phyloP scores from a whole-genome alignment of 179 eudicot genomes.

The Carnegiea gigantea region DNA sequence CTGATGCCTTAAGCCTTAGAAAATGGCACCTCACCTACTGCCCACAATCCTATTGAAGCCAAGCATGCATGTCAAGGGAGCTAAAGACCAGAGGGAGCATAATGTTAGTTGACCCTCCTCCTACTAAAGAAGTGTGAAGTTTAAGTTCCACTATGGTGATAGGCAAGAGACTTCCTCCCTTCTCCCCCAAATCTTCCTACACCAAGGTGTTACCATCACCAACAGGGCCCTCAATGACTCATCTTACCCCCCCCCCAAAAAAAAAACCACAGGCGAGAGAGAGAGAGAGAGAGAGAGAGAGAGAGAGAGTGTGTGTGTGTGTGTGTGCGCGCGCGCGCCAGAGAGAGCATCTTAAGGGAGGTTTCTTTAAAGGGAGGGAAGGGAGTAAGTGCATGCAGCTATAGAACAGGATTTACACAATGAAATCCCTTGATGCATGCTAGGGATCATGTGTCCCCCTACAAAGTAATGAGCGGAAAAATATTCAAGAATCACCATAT shows the following conservation, averaged over 20 bases:
- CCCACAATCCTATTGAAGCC: neutral
- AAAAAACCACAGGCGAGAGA: neutral
- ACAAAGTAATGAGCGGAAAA: neutral
- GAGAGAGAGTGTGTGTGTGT: no score
- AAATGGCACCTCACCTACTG: no score
- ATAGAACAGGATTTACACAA: neutral
- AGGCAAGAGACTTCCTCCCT: no score
- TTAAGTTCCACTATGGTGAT: neutral
- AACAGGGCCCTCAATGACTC: no score
- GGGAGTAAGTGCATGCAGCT: neutral
- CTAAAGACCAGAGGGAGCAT: neutral
- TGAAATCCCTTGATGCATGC: neutral
- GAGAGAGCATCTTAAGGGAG: neutral
- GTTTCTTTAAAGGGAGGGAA: neutral
- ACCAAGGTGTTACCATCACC: no score
- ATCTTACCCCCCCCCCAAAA: neutral
- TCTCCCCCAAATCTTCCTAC: no score
- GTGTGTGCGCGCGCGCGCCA: no score
- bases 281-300: no score
- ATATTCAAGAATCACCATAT: conserved; percentile 10
- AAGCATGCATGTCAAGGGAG: neutral
- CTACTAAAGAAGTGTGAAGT: neutral
- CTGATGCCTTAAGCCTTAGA: no score
- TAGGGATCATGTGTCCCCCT: neutral
- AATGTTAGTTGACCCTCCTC: neutral